Base-by-base conservation (phyloP, 495 filamentous ascomycete genomes). In the Parathielavia hyrcaniae region DNA sequence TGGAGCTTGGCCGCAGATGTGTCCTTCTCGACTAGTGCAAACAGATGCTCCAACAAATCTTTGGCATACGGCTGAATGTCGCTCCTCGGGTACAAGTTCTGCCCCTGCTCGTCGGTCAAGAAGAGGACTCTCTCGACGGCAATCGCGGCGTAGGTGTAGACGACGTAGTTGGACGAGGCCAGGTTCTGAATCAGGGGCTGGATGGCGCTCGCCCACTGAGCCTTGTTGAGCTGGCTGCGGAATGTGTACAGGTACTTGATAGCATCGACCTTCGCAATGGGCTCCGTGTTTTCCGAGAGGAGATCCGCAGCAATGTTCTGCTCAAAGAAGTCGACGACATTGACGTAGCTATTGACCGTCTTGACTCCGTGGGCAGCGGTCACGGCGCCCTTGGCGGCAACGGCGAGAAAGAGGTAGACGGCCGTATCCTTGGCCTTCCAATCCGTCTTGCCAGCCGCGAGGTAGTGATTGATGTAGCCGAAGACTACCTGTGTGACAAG, bases 341-440 rank as follows among this genome's bases (percentile, higher is more conserved):
- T 86, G 64, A 95, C 83, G 43, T 86, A 76, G 23, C 78, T 73
- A 73, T 97, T 96, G 36, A 90, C 90, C n/a, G 81, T 88, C 64
- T 87, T 89, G 45, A 97, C 90, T 60, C 93, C 93, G 53, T 90
- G 89, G 11, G 82, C 83, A 6, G 90, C 78, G 1, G 95, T 97
- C 35, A 90, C 81, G 43, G 82, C 77, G 35, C 93, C 92, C 72
- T 93, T 96, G 48, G 90, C 91, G 14, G 93, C 93, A 58, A 97
- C 90, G 23, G 95, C 87, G 38, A 91, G 85, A 75, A 91, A 99
- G 9, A 99, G 83, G 61, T 97, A 97, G 57, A 93, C 85, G 11
- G 95, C 95, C 1, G 92, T 96, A 67, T 99, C 95, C 72, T 99
- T 99, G 36, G 90, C 83, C 72, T 89, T 95, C 95, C 95, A 99